A percentile compares a stretch with the other conserved stretches of the same genome.
These are phyloP conservation scores for Colletotrichum lupini DNA, from an alignment of 2,329 filamentous ascomycete genomes.

Conservation along the genomic window DNA sequence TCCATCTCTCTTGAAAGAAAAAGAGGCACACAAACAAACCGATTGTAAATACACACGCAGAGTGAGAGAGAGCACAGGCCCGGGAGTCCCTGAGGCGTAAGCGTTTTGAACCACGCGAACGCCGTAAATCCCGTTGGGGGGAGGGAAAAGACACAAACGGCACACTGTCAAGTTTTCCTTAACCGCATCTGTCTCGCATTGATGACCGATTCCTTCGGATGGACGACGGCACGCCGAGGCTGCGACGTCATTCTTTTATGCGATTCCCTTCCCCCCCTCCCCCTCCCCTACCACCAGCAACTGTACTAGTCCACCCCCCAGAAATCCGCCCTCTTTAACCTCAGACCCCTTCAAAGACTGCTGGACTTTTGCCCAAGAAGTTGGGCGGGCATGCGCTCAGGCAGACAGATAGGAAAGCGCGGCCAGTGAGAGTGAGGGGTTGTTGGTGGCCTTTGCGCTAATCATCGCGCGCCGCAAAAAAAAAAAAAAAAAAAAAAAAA, in stretches of 20 bases:
- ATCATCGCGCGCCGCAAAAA: background rate
- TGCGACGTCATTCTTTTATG: conserved; percentile 32
- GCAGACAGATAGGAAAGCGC: background rate
- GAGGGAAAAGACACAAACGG: background rate
- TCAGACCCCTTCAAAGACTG: background rate
- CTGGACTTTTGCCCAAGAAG: background rate
- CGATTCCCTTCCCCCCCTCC: background rate
- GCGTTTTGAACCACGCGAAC: background rate
- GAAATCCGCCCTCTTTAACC: too few species aligned
- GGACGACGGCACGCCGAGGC: conserved; percentile 22
- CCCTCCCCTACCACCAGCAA: background rate
- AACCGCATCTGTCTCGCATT: conserved; percentile 34
- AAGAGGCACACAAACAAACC: background rate
- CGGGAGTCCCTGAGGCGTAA: conserved; percentile 10
- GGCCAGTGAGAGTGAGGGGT: background rate
- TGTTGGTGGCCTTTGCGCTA: background rate
- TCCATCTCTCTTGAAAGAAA: background rate
- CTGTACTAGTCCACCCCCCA: too few species aligned
- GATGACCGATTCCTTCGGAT: conserved; percentile 8
- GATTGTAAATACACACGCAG: background rate
- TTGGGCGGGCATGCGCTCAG: background rate
- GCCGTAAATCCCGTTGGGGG: background rate
- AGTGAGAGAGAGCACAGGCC: background rate
- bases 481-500: background rate
- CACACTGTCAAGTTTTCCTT: conserved; percentile 15